Evolutionary conservation across 2,329 filamentous ascomycete genomes (phyloP), one percentile per base, ranked within the genome.

Genomic region (Nemania diffusa): DNA sequence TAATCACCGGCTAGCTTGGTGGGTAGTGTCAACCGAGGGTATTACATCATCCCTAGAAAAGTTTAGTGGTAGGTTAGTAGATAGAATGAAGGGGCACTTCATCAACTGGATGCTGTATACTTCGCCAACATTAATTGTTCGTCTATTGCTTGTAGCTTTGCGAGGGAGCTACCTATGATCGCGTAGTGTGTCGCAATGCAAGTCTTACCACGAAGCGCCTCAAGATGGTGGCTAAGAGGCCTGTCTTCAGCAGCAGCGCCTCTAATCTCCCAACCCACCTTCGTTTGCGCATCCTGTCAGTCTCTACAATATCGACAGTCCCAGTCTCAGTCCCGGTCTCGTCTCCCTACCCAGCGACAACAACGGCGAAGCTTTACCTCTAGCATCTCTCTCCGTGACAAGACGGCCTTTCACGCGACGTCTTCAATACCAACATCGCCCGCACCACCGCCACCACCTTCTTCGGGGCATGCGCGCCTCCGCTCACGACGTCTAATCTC

Each of bases 401-500:
- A n/a, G 27, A 15, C n/a, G 9, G 22, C 17, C 29, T 32, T 4
- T 44, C 4, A n/a, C 44, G 5, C 51, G 1, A 34, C 9, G 6
- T 63, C 68, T 32, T 74, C 75, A 72, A 70, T 72, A 65, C 64
- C 64, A 9, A 17, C 40, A 3, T 64, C 74, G 60, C 73, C 73
- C 20, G 73, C 74, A 1, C 80, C 82, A 13, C 77, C 79, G 44
- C 84, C 82, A 13, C 77, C 79, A 44, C 84, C 84, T 15, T 83
- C 85, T 1, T 75, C 85, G 66, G 83, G 82, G 72, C 76, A 87
- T 78, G 81, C 87, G 15, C 78, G 79, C 27, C 87, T 98, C 69
- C 81, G 87, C n/a, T 90, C 91, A 71, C 92, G 96, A 57, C 88
- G 89, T 59, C 85, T 98, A 51, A 90, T 99, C 72, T 91, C 90